Evolutionary conservation across 495 filamentous ascomycete species (phyloP).

Genomic region (Xylaria castorea): DNA sequence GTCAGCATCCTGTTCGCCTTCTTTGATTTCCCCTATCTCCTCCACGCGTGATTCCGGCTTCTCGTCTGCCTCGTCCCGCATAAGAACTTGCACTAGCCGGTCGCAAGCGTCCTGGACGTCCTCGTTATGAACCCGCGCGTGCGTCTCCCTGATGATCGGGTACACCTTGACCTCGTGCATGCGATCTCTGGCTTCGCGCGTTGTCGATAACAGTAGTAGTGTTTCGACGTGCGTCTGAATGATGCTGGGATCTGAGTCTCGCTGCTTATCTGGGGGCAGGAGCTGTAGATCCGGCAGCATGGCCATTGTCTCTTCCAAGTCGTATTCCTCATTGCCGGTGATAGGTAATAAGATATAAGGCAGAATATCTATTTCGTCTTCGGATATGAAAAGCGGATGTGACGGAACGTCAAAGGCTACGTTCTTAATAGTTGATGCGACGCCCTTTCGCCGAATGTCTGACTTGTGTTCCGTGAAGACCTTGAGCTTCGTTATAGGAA

Average conservation of each 20-base stretch:
- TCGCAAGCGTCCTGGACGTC: constrained; percentile 85
- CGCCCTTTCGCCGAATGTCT: constrained; percentile 79
- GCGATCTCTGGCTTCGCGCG: constrained; percentile 71
- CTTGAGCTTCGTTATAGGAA: constrained; percentile 84
- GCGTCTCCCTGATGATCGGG: constrained; percentile 85
- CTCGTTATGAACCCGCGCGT: constrained; percentile 80
- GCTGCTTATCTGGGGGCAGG: constrained; percentile 82
- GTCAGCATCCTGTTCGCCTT: constrained; percentile 54
- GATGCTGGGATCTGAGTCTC: constrained; percentile 76
- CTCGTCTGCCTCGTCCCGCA: constrained; percentile 75
- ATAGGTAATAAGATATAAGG: constrained; percentile 83
- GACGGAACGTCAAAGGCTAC: constrained; percentile 73
- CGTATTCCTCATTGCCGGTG: constrained; percentile 64
- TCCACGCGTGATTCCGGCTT: constrained; percentile 41
- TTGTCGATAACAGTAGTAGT: constrained; percentile 80
- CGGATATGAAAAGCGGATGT: constrained; percentile 71
- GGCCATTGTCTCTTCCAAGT: constrained; percentile 74
- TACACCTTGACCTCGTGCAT: constrained; percentile 83
- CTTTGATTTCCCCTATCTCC: constrained; percentile 58
- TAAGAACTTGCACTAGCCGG: constrained; percentile 87
- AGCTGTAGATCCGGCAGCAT: constrained; percentile 90
- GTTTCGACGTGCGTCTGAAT: constrained; percentile 89
- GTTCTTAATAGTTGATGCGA: constrained; percentile 93
- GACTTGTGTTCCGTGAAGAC: constrained; percentile 92
- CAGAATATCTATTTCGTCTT: constrained; percentile 76